These are phyloP conservation scores for Rugonectria rugulosa DNA, from an alignment of 2,329 filamentous ascomycete genomes.

Conservation along the genomic window DNA sequence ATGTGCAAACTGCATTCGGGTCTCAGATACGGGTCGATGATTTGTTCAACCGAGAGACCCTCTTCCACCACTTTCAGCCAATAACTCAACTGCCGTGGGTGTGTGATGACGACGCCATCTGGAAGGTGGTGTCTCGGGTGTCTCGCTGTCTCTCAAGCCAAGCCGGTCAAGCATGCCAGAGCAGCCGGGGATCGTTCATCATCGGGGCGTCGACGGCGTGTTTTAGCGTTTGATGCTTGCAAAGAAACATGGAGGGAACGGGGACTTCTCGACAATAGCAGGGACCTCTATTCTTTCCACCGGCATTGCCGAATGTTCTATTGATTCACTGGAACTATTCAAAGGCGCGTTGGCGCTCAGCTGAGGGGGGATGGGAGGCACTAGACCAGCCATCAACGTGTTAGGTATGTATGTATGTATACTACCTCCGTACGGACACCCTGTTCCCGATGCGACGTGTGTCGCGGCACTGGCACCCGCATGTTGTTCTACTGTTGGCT, in stretches of 20 bases:
- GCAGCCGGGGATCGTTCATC: not conserved
- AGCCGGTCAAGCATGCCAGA: not conserved
- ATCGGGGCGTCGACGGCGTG: not conserved
- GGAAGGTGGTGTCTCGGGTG: not conserved
- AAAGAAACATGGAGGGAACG: not conserved
- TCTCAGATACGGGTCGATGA: not conserved
- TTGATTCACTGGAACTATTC: constrained; percentile 1
- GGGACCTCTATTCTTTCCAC: constrained; percentile 1
- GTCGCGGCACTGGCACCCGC: constrained; percentile 15
- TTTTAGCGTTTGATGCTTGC: not conserved
- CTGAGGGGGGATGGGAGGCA: constrained; percentile 2
- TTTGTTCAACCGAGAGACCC: not conserved
- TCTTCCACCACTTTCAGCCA: not conserved
- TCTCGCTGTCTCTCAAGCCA: no score
- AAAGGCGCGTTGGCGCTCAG: not conserved
- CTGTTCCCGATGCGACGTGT: constrained; percentile 11
- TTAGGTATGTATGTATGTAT: no score
- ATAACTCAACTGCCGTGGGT: constrained; percentile 1
- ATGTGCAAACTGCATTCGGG: not conserved
- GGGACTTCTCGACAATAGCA: not conserved
- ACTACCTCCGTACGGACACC: not conserved
- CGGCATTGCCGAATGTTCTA: constrained; percentile 14
- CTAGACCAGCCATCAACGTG: constrained; percentile 9
- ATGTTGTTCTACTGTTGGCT: constrained; percentile 2
- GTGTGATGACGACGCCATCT: not conserved